These are phyloP conservation scores for Lagenidium sp. DNA, from an alignment of 352 stramenopile genomes.

Conservation along the genomic window DNA sequence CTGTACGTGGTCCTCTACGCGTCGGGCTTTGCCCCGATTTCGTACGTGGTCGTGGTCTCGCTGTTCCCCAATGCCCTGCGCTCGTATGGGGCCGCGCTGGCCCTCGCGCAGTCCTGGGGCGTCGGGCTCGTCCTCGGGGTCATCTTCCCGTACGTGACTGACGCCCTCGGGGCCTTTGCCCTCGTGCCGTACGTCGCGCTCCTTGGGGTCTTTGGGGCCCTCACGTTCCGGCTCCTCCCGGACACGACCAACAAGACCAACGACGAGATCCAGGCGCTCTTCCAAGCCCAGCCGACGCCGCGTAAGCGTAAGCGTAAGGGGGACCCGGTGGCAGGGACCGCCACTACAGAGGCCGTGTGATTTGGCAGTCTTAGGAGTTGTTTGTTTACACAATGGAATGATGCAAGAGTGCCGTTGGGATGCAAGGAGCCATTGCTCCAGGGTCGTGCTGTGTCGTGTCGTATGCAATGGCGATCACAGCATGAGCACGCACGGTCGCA, in stretches of 20 bases:
- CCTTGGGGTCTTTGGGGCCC: conserved; percentile 16
- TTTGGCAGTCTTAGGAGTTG: too few species aligned
- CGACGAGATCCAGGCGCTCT: conserved; percentile 19
- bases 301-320: too few species aligned
- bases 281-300: too few species aligned
- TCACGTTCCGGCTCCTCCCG: conserved; percentile 9
- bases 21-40: conserved; percentile 50
- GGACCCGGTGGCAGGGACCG: too few species aligned
- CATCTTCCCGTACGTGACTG: conserved; percentile 27
- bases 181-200: conserved; percentile 24
- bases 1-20: conserved; percentile 53
- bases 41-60: conserved; percentile 46
- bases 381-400: too few species aligned
- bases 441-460: too few species aligned
- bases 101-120: conserved; percentile 28
- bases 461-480: too few species aligned
- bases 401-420: too few species aligned
- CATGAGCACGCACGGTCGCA: too few species aligned
- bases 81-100: conserved; percentile 24
- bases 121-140: conserved; percentile 35
- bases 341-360: too few species aligned
- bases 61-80: conserved; percentile 48
- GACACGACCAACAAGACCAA: conserved; percentile 16
- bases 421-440: too few species aligned
- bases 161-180: conserved; percentile 21